These are phyloP conservation scores for Diplodia intermedia DNA, from an alignment of 2,329 filamentous ascomycete genomes.

Conservation along the genomic window DNA sequence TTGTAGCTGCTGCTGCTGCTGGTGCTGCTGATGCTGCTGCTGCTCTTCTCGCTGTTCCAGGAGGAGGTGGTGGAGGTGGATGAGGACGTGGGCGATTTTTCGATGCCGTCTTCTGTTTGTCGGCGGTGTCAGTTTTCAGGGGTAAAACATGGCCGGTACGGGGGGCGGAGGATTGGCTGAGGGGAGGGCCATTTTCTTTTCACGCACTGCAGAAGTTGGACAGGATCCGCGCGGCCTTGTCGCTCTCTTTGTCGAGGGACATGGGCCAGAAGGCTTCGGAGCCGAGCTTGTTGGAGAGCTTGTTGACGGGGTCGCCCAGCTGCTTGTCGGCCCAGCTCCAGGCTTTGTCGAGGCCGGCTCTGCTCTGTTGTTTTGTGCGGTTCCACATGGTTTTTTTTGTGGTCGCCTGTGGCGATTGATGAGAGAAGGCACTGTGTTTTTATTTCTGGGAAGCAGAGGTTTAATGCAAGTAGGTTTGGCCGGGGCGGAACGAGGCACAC, in stretches of 20 bases:
- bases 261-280: constrained; percentile 86
- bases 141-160: too few relatives aligned
- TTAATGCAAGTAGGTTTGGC: background rate
- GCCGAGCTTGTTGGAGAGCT: constrained; percentile 65
- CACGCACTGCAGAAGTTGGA: constrained; percentile 85
- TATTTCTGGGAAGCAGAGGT: background rate
- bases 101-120: constrained; percentile 69
- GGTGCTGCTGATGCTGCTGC: constrained; percentile 51
- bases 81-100: constrained; percentile 60
- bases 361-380: constrained; percentile 60
- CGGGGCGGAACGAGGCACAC: background rate
- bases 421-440: background rate
- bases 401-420: too few relatives aligned
- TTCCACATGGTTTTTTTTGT: constrained; percentile 54
- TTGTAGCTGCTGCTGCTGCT: constrained; percentile 46
- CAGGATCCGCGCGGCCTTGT: constrained; percentile 88
- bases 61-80: constrained; percentile 37
- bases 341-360: constrained; percentile 76
- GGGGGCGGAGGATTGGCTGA: background rate
- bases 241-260: constrained; percentile 84
- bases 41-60: too few relatives aligned
- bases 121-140: background rate
- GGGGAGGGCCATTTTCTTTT: too few relatives aligned
- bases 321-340: constrained; percentile 72
- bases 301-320: constrained; percentile 78